Conservation (phyloP, 2,329 filamentous ascomycete species). For the Hypoxylon sp. region DNA sequence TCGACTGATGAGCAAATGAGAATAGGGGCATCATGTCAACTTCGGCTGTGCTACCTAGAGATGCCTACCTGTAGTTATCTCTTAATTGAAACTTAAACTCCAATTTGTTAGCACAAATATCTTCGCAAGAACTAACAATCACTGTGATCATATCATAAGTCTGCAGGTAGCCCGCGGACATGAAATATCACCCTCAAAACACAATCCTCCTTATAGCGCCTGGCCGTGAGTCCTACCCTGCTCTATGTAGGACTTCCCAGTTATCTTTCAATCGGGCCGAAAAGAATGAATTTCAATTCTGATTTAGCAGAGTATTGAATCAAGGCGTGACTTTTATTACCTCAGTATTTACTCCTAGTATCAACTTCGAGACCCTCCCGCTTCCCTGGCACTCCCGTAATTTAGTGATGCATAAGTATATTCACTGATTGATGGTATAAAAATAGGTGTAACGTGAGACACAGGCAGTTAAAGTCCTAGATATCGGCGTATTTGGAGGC, state of each 20-base stretch:
- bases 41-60: too few relatives aligned
- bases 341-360: background rate
- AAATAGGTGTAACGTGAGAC: constrained; percentile 6
- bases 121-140: background rate
- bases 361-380: background rate
- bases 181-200: background rate
- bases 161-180: background rate
- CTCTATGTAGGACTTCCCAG: background rate
- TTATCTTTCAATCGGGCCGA: background rate
- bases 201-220: background rate
- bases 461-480: constrained; percentile 4
- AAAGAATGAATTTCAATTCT: background rate
- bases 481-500: background rate
- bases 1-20: background rate
- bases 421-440: background rate
- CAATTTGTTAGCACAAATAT: background rate
- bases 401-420: background rate
- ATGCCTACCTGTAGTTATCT: too few relatives aligned
- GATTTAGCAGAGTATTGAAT: background rate
- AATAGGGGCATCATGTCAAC: background rate
- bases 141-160: background rate
- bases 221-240: background rate
- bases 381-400: background rate
- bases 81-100: too few relatives aligned
- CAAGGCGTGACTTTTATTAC: background rate